Base-by-base conservation (phyloP, 169 alveolate genomes). In the Plasmodium berghei region DNA sequence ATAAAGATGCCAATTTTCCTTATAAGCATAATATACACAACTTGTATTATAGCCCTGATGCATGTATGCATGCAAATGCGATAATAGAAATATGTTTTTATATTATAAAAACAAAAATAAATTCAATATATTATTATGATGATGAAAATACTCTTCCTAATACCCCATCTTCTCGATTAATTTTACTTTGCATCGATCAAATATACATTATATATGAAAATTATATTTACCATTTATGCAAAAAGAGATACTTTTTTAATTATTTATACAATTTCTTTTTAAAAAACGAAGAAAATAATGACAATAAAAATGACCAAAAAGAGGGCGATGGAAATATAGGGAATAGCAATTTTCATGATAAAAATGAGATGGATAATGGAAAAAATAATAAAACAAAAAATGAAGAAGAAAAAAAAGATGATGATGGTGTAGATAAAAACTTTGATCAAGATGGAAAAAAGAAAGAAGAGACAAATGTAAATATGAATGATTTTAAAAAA, bases 91-190 rank as follows among this genome's bases (percentile, higher is more conserved):
- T 86, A 52, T 86, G 91, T 18, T 61, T 69, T 3, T 62, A 86
- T 73, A 45, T 86, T 24, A 48, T 86, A 58, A 86, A 54, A 56
- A 24, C 80, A 1, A 86, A 71, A 61, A 56, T 86, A n/a, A 86
- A 86, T 61, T 86, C 91, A 2, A 66, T 71, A 10, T 61, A 71
- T 42, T 86, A 86, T 56, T 86, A 86, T 71, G 74, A 63, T n/a
- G 87, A 49, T 46, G 87, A 56, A n/a, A 26, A 58, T 42, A 42
- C 61, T 1, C 16, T 58, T 69, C 89, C 72, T 8, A 40, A 46
- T 55, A 83, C 91, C 1, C 91, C 91, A 5, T 59, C 91, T n/a
- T 86, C 91, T 8, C 70, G 91, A 34, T 55, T 86, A 48, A 26
- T 69, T 20, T 56, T 86, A 66, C 67, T 86, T 5, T 86, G 91